phyloP scores from a whole-genome alignment of 2,329 filamentous ascomycete genomes.

The Aaosphaeria pasadenensis region DNA sequence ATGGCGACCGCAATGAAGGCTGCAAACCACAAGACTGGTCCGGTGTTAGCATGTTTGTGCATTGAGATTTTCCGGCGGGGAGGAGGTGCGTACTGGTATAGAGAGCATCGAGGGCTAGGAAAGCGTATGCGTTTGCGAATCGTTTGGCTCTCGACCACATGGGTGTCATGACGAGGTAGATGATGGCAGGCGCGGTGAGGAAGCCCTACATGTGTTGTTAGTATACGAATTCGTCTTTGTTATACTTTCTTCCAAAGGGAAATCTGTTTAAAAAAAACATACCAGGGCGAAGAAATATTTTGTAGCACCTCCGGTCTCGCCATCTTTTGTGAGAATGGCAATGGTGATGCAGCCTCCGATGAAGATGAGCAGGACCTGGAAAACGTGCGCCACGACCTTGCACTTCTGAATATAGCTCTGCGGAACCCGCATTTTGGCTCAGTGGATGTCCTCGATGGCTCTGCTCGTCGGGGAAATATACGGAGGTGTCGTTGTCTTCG shows the following conservation, averaged over 20 bases:
- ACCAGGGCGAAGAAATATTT: slow-evolving; percentile 59
- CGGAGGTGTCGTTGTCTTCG: no score
- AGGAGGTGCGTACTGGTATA: slow-evolving; percentile 34
- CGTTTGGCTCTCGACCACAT: slow-evolving; percentile 58
- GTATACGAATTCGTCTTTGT: not conserved
- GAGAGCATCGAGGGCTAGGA: slow-evolving; percentile 54
- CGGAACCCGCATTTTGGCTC: slow-evolving; percentile 41
- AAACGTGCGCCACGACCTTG: slow-evolving; percentile 55
- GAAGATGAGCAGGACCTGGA: slow-evolving; percentile 57
- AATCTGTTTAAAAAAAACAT: slow-evolving; percentile 20
- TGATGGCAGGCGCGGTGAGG: slow-evolving; percentile 55
- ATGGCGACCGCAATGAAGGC: slow-evolving; percentile 56
- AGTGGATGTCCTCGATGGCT: not conserved
- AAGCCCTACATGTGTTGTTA: slow-evolving; percentile 49
- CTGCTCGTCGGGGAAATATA: no score
- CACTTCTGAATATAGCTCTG: slow-evolving; percentile 51
- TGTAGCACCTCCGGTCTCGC: slow-evolving; percentile 52
- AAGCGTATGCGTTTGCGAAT: slow-evolving; percentile 60
- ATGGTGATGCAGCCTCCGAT: slow-evolving; percentile 57
- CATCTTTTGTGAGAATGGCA: slow-evolving; percentile 55
- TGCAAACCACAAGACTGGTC: slow-evolving; percentile 55
- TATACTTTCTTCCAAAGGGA: not conserved
- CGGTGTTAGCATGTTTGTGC: not conserved
- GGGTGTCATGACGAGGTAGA: slow-evolving; percentile 60
- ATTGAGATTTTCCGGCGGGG: not conserved